Conservation (phyloP, 2,329 filamentous ascomycete species). For the Diaporthe aspalathi region DNA sequence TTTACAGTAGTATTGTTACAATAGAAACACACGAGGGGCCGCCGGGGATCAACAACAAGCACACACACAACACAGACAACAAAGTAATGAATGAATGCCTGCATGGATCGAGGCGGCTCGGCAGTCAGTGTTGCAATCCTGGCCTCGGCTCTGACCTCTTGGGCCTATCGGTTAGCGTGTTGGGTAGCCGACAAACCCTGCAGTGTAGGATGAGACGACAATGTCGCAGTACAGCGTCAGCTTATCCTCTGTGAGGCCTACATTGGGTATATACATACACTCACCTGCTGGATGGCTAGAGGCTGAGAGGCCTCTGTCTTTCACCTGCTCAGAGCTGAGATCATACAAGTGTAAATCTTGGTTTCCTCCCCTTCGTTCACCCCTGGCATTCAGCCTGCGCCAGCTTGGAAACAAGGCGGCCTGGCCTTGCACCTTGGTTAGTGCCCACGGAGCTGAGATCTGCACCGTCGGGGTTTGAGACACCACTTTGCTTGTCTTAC, state of each 20-base stretch:
- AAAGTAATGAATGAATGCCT: too few relatives aligned
- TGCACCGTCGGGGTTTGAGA: conserved; percentile 1
- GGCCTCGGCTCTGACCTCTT: conserved; percentile 28
- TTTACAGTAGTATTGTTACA: conserved; percentile 1
- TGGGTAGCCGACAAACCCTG: conserved; percentile 28
- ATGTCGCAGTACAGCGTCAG: conserved; percentile 19
- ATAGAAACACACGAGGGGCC: not conserved
- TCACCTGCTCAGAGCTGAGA: not conserved
- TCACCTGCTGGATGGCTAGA: not conserved
- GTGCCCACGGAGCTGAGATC: not conserved
- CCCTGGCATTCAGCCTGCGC: not conserved
- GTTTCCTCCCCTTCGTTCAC: not conserved
- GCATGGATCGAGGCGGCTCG: conserved; percentile 22
- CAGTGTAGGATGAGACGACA: conserved; percentile 16
- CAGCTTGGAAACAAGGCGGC: conserved; percentile 6
- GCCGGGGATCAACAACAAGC: not conserved
- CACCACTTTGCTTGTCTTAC: not conserved
- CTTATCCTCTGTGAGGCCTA: not conserved
- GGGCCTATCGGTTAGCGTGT: conserved; percentile 26
- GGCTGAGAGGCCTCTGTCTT: too few relatives aligned
- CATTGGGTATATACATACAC: not conserved
- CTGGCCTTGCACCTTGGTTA: not conserved
- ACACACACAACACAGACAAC: too few relatives aligned
- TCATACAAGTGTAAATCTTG: conserved; percentile 1
- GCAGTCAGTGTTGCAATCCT: conserved; percentile 25